Evolutionary conservation across 192 early-diverging fungal species (phyloP).

Genomic region (Dissophora globulifera): DNA sequence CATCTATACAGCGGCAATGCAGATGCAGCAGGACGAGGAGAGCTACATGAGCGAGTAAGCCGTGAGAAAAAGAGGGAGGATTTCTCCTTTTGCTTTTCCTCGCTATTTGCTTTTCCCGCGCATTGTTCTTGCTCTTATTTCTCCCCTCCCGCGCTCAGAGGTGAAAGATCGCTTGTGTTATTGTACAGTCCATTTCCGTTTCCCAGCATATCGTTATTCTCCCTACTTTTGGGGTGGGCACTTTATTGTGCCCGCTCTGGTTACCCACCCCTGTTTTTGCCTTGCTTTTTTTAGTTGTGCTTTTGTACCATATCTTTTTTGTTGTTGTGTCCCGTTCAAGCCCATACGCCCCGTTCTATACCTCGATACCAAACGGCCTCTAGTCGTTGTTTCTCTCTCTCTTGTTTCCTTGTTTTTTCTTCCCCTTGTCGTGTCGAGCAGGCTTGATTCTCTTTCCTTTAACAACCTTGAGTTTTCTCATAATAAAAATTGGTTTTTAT

Average conservation of each 20-base stretch:
- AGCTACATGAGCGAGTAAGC: conserved; percentile 49
- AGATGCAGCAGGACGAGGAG: conserved; percentile 16
- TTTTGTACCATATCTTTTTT: background rate
- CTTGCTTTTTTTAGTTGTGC: background rate
- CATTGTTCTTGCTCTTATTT: background rate
- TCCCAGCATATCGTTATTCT: no score
- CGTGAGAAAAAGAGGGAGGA: conserved; percentile 27
- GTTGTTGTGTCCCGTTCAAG: background rate
- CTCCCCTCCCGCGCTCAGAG: background rate
- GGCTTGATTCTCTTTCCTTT: background rate
- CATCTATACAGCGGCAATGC: conserved; percentile 28
- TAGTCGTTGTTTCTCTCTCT: background rate
- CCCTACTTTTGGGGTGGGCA: no score
- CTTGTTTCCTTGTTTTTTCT: background rate
- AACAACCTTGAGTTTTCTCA: background rate
- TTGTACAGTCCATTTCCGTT: background rate
- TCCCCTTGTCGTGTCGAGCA: background rate
- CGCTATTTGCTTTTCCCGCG: background rate
- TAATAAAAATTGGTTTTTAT: no score
- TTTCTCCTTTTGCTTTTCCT: background rate
- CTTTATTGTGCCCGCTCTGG: no score
- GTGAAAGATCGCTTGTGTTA: background rate
- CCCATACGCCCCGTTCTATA: background rate
- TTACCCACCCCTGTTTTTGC: background rate
- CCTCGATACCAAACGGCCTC: background rate